phyloP scores from a whole-genome alignment of 345 rosid genomes.

The Eucalyptus fibrosa region DNA sequence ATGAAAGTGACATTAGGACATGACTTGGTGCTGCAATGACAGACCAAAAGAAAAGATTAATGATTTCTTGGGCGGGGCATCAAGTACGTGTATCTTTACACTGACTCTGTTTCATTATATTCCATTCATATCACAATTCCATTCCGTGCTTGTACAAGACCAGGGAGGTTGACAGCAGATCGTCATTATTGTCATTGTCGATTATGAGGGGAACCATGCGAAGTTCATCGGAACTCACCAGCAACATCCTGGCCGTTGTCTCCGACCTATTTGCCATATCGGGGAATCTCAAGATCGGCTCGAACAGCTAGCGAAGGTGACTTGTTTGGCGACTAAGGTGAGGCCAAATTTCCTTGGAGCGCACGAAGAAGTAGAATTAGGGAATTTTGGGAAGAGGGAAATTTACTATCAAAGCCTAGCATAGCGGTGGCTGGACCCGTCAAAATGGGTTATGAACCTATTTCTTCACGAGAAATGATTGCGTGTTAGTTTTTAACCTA shows the following conservation, averaged over 20 bases:
- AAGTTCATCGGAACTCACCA: conserved; percentile 14
- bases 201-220: background rate
- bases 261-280: background rate
- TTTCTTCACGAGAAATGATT: no score
- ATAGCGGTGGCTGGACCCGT: no score
- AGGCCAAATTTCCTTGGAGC: background rate
- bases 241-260: conserved; percentile 17
- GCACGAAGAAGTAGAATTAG: conserved; percentile 11
- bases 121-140: no score
- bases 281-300: background rate
- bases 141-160: conserved; percentile 27
- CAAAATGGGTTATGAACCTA: no score
- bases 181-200: background rate
- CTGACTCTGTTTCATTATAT: no score
- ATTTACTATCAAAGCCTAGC: no score
- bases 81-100: no score
- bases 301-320: background rate
- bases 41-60: no score
- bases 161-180: background rate
- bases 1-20: background rate
- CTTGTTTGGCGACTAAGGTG: background rate
- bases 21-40: no score
- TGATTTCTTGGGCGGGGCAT: no score
- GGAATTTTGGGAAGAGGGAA: conserved; percentile 6
- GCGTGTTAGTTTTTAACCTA: no score